Conservation (phyloP, 306 rosid species). For the Prunus mume region DNA sequence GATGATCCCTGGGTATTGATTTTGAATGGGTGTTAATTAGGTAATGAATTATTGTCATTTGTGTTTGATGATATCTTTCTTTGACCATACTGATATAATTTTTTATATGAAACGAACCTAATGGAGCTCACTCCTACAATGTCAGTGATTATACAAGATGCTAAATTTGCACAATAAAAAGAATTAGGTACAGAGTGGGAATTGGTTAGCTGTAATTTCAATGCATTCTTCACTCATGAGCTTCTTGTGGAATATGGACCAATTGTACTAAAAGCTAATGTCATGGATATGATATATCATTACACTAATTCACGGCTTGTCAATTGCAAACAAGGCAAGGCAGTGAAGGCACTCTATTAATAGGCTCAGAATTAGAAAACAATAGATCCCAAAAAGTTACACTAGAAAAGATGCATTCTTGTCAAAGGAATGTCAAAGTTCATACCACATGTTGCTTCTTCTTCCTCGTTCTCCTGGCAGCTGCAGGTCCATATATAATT, state of each 20-base stretch:
- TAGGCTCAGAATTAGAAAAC: neutral
- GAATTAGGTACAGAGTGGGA: neutral
- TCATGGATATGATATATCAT: neutral
- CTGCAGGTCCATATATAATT: neutral
- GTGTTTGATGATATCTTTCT: neutral
- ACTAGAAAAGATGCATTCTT: neutral
- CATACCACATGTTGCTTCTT: neutral
- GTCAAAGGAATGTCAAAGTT: neutral
- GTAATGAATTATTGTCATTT: neutral
- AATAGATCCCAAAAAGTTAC: neutral
- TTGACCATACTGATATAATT: neutral
- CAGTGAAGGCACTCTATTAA: neutral
- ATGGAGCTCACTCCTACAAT: neutral
- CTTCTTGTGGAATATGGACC: neutral
- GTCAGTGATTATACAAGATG: neutral
- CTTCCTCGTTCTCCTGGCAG: neutral
- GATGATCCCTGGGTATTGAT: neutral
- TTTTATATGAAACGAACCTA: neutral
- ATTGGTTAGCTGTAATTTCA: neutral
- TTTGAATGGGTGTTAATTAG: neutral
- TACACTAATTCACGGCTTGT: neutral
- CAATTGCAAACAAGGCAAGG: neutral
- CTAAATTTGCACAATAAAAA: neutral
- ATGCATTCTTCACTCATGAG: neutral
- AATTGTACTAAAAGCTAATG: neutral